phyloP scores from a whole-genome alignment of 495 filamentous ascomycete genomes.

The Aspergillus hancockii region DNA sequence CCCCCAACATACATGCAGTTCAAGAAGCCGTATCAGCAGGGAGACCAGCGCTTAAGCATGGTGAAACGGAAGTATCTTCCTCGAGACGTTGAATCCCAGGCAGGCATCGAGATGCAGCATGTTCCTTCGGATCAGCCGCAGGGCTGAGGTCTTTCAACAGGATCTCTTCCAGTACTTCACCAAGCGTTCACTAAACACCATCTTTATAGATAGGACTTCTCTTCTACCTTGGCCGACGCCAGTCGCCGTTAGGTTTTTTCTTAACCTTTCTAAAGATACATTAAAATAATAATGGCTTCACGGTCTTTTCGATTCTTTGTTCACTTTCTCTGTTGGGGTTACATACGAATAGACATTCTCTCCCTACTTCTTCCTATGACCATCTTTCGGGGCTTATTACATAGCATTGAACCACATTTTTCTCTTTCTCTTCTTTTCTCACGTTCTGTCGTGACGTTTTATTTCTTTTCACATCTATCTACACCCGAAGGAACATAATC shows the following conservation, averaged over 20 bases:
- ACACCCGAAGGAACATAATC: neutral
- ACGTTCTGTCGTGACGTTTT: neutral
- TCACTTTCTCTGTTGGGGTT: neutral
- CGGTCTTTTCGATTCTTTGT: conserved; percentile 9
- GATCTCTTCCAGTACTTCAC: neutral
- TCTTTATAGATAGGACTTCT: neutral
- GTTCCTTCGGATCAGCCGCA: conserved; percentile 36
- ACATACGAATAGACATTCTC: neutral
- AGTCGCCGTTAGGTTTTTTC: neutral
- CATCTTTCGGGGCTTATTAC: neutral
- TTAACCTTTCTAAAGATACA: conserved; percentile 7
- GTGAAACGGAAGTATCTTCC: conserved; percentile 56
- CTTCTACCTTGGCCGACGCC: neutral
- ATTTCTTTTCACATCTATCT: neutral
- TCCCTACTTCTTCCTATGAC: neutral
- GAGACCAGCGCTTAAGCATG: conserved; percentile 81
- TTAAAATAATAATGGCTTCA: conserved; percentile 7
- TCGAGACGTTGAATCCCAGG: conserved; percentile 52
- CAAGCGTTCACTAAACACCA: neutral
- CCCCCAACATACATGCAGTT: conserved; percentile 90
- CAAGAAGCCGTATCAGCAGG: conserved; percentile 72
- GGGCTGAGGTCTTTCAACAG: conserved; percentile 12
- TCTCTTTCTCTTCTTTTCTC: neutral
- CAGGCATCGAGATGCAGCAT: conserved; percentile 62
- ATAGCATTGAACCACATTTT: neutral